These are phyloP conservation scores for Trichocladium uniseriatum DNA, from an alignment of 495 filamentous ascomycete genomes.

Conservation along the genomic window DNA sequence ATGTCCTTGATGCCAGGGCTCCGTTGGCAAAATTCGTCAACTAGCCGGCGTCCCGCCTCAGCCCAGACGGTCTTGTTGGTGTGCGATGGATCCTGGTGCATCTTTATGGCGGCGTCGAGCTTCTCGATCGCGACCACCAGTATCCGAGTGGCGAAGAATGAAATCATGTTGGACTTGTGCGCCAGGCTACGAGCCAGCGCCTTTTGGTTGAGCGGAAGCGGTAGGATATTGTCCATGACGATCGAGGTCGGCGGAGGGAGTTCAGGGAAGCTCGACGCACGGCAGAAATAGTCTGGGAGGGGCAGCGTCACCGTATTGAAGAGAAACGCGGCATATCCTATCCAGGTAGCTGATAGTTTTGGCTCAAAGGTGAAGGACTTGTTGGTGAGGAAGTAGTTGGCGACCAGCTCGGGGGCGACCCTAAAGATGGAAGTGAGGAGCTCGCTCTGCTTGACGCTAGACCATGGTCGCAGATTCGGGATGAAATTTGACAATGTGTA, in stretches of 20 bases:
- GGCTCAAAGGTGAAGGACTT: slow-evolving; percentile 80
- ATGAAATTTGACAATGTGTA: slow-evolving; percentile 63
- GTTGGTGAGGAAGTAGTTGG: slow-evolving; percentile 73
- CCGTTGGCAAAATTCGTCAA: slow-evolving; percentile 65
- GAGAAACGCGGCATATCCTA: slow-evolving; percentile 81
- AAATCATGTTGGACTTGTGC: slow-evolving; percentile 62
- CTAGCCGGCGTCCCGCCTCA: slow-evolving; percentile 52
- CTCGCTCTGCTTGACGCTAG: slow-evolving; percentile 70
- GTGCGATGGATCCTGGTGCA: slow-evolving; percentile 42
- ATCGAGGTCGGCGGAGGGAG: slow-evolving; percentile 67
- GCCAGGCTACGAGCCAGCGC: slow-evolving; percentile 68
- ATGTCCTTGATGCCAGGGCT: slow-evolving; percentile 73
- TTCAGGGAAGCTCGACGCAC: slow-evolving; percentile 40
- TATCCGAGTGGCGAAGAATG: slow-evolving; percentile 72
- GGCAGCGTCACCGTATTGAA: slow-evolving; percentile 68
- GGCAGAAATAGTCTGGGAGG: slow-evolving; percentile 59
- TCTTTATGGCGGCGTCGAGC: slow-evolving; percentile 48
- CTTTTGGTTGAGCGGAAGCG: slow-evolving; percentile 70
- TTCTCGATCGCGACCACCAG: slow-evolving; percentile 72
- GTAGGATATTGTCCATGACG: slow-evolving; percentile 76
- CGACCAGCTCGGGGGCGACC: slow-evolving; percentile 71
- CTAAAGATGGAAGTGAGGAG: slow-evolving; percentile 71
- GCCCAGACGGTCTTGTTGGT: slow-evolving; percentile 48
- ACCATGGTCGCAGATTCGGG: slow-evolving; percentile 72
- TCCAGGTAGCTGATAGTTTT: slow-evolving; percentile 84